Percentiles rank a stretch among this genome's conserved stretches.
Evolutionary conservation across 768 basidiomycete species (phyloP).

Genomic region (Leccinum longicurvipes): DNA sequence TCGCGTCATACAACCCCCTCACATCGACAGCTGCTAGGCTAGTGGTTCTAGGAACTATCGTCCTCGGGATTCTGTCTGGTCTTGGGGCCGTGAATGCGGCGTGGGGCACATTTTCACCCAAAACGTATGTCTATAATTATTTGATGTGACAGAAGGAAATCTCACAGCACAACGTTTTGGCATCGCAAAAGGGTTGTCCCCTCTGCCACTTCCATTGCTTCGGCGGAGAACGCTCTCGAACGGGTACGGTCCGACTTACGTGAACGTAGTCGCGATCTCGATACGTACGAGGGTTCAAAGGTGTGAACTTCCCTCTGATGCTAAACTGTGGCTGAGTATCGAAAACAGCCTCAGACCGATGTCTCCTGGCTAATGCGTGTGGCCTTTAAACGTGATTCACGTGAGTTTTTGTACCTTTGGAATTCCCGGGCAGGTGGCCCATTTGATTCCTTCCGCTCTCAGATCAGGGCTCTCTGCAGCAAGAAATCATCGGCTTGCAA

Average conservation of each 20-base stretch:
- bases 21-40: slow-evolving; percentile 58
- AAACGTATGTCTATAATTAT: slow-evolving; percentile 25
- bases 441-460: background rate
- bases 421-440: background rate
- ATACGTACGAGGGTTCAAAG: slow-evolving; percentile 22
- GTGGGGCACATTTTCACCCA: slow-evolving; percentile 40
- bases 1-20: slow-evolving; percentile 39
- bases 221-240: slow-evolving; percentile 55
- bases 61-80: slow-evolving; percentile 78
- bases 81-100: slow-evolving; percentile 71
- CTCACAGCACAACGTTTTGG: slow-evolving; percentile 5
- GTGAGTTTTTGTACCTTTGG: slow-evolving; percentile 22
- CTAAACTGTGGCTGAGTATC: slow-evolving; percentile 7
- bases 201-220: slow-evolving; percentile 37
- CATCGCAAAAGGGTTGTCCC: slow-evolving; percentile 18
- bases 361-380: slow-evolving; percentile 29
- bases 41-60: slow-evolving; percentile 70
- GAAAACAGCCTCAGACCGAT: slow-evolving; percentile 21
- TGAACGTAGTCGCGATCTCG: slow-evolving; percentile 30
- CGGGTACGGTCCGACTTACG: slow-evolving; percentile 59
- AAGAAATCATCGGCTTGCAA: slow-evolving; percentile 63
- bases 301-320: slow-evolving; percentile 13
- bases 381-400: slow-evolving; percentile 31
- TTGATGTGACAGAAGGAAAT: slow-evolving; percentile 9
- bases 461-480: slow-evolving; percentile 40